Base-by-base conservation (phyloP, 1,284 basidiomycete genomes). In the Porogramme epimiltina region DNA sequence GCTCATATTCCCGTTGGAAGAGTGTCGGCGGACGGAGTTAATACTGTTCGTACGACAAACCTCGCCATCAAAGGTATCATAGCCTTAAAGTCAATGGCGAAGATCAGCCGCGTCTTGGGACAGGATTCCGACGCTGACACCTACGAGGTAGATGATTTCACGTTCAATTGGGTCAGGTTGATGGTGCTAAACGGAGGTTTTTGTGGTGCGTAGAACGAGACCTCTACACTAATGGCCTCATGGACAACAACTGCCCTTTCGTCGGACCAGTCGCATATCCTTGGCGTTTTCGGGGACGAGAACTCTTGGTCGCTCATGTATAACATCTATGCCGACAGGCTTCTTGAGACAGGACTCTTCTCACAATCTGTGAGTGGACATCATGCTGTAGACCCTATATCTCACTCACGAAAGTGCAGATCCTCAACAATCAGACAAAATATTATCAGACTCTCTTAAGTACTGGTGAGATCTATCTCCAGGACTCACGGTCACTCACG, bases 51-150 rank as follows among this genome's bases (percentile, higher is more conserved):
- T 65, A 87, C 90, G 66, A 89, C 87, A 9, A 89, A 91, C 62
- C 76, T 89, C 20, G 88, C 88, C 0, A 86, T 90, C 71, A 90
- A 91, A 62, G 88, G 87, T 9, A 87, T 89, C 54, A 70, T 86
- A 48, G 87, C 85, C 22, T 88, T 90, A 66, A 80, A 78, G 59
- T 85, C 78, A 10, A 88, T 89, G 85, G 72, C 80, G 1, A 70
- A 80, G 51, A 84, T 89, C 41, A 77, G 77, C 0, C 60, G 66
- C 2, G 61, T 82, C 25, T 64, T 84, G 6, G 85, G 84, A 1
- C 71, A 86, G 52, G 69, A 62, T 2, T 68, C 66, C 6, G 72
- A 71, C 52, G 75, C 74, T 33, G 65, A 70, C 10, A 85, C 86
- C 62, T 88, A 87, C 60, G 84, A 77, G 45, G 85, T 85, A 56